These are phyloP conservation scores for Byssothecium circinans DNA, from an alignment of 2,329 filamentous ascomycete species.

Conservation along the genomic window DNA sequence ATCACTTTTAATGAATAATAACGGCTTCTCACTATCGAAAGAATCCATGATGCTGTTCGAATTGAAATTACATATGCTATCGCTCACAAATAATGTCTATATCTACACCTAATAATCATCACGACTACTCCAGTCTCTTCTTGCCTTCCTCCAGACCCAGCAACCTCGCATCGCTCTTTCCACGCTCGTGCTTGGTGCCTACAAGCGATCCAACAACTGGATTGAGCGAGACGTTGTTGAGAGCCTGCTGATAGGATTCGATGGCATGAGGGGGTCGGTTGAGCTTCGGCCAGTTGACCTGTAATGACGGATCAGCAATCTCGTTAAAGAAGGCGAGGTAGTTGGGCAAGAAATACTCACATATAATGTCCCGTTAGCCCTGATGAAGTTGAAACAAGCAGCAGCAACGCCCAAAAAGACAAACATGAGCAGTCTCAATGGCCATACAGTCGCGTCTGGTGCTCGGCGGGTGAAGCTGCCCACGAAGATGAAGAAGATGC, in stretches of 20 bases:
- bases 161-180: constrained; percentile 78
- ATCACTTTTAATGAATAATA: too few relatives aligned
- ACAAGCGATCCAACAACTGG: constrained; percentile 77
- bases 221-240: constrained; percentile 80
- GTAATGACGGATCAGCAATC: constrained; percentile 11
- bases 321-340: neutral
- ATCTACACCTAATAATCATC: neutral
- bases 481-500: constrained; percentile 78
- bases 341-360: constrained; percentile 66
- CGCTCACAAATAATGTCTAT: neutral
- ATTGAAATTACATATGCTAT: neutral
- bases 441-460: constrained; percentile 75
- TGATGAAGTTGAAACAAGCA: constrained; percentile 77
- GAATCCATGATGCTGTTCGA: neutral
- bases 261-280: constrained; percentile 83
- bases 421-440: constrained; percentile 78
- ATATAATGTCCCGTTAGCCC: constrained; percentile 85
- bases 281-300: constrained; percentile 99
- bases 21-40: neutral
- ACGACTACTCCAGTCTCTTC: constrained; percentile 84
- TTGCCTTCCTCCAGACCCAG: constrained; percentile 94
- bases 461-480: constrained; percentile 71
- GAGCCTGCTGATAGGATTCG: constrained; percentile 86
- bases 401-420: constrained; percentile 72
- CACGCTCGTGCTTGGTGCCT: constrained; percentile 68